Percentiles rank a stretch among this genome's conserved stretches.
phyloP scores from a whole-genome alignment of 2,329 filamentous ascomycete genomes.

The Aotearoamyces nothofagi region DNA sequence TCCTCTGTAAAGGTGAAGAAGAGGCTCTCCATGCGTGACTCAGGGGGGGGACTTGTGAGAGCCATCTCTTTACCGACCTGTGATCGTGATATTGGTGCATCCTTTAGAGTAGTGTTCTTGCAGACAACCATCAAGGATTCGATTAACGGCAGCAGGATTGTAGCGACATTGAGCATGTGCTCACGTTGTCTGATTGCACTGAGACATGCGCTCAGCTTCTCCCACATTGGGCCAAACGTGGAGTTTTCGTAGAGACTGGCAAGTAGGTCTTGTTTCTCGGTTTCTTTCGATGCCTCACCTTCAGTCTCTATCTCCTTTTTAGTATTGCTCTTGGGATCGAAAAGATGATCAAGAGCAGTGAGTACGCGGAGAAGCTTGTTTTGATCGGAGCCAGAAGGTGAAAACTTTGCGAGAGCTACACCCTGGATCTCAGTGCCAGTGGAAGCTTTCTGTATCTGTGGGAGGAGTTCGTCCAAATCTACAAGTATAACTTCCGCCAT shows the following conservation, averaged over 20 bases:
- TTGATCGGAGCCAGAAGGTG: conserved; percentile 88
- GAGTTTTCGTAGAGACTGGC: conserved; percentile 80
- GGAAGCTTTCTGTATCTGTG: conserved; percentile 73
- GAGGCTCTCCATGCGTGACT: conserved; percentile 69
- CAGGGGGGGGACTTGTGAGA: conserved; percentile 61
- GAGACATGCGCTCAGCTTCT: conserved; percentile 78
- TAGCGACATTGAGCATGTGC: conserved; percentile 93
- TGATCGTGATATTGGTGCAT: conserved; percentile 10
- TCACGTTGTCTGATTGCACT: conserved; percentile 79
- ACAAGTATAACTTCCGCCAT: conserved; percentile 73
- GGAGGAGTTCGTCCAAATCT: conserved; percentile 72
- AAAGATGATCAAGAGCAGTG: conserved; percentile 89
- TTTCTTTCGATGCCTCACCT: conserved; percentile 34
- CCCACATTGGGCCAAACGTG: conserved; percentile 84
- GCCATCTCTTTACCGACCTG: conserved; percentile 49
- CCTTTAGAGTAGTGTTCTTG: conserved; percentile 69
- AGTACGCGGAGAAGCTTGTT: conserved; percentile 87
- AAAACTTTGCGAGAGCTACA: conserved; percentile 87
- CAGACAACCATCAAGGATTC: conserved; percentile 98
- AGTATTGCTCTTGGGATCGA: conserved; percentile 61
- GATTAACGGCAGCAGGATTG: conserved; percentile 84
- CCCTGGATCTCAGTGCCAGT: conserved; percentile 92
- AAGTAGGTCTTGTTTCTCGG: conserved; percentile 69
- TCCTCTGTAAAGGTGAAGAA: conserved; percentile 98
- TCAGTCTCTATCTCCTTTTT: conserved; percentile 30